These are phyloP conservation scores for Mortierella polycephala DNA, from an alignment of 371 early-diverging fungal species.

Conservation along the genomic window DNA sequence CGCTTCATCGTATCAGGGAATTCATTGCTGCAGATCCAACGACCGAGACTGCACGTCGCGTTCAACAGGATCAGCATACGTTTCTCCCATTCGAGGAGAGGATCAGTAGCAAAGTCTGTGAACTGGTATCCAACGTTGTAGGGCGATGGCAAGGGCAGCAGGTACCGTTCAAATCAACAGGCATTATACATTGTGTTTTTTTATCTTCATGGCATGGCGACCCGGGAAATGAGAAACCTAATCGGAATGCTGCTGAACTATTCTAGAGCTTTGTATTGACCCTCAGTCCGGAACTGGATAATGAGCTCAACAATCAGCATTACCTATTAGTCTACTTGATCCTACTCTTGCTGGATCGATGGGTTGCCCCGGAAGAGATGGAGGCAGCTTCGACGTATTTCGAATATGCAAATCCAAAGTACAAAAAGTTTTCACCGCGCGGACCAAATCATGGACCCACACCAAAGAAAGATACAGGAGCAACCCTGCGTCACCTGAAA, in stretches of 20 bases:
- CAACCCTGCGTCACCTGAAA: constrained; percentile 21
- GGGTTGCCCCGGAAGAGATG: constrained; percentile 40
- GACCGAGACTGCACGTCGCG: constrained; percentile 6
- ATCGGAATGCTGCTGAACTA: too few relatives aligned
- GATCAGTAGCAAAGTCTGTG: constrained; percentile 15
- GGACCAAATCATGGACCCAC: constrained; percentile 25
- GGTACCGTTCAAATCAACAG: constrained; percentile 16
- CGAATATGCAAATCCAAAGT: constrained; percentile 35
- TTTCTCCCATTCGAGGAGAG: constrained; percentile 27
- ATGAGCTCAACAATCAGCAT: constrained; percentile 52
- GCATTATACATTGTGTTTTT: too few relatives aligned
- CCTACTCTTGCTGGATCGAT: constrained; percentile 35
- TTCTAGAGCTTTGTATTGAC: constrained; percentile 24
- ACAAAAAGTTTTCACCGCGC: constrained; percentile 31
- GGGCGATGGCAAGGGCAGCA: constrained; percentile 21
- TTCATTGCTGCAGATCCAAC: constrained; percentile 26
- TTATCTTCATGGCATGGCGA: background rate
- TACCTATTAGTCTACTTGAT: constrained; percentile 37
- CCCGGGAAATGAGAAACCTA: too few relatives aligned
- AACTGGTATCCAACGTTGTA: constrained; percentile 14
- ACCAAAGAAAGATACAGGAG: constrained; percentile 17
- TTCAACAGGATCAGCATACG: constrained; percentile 10
- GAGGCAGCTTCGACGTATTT: constrained; percentile 36
- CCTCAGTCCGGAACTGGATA: constrained; percentile 33
- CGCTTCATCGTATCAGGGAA: constrained; percentile 29